A percentile compares a stretch with the other conserved stretches of the same genome.
Evolutionary conservation across 225 moss, liverwort and hornwort species (phyloP).

Genomic region (Takakia lepidozioides): DNA sequence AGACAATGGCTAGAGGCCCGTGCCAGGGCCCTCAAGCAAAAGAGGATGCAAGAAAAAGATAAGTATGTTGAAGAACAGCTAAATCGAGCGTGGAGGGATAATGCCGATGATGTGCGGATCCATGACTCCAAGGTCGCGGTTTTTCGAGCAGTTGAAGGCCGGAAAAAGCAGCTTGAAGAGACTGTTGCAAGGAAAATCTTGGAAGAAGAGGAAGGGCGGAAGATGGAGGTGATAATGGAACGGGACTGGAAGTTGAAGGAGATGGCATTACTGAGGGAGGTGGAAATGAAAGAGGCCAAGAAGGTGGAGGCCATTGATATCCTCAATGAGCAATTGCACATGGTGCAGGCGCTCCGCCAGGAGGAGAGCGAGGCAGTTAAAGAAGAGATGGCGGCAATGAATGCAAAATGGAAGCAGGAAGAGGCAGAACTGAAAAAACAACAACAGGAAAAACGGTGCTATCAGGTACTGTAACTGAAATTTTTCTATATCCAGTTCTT

Average conservation of each 20-base stretch:
- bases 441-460: conserved; percentile 49
- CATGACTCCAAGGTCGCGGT: conserved; percentile 89
- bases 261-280: conserved; percentile 58
- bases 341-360: conserved; percentile 57
- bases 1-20: conserved; percentile 88
- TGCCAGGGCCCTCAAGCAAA: conserved; percentile 77
- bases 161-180: conserved; percentile 76
- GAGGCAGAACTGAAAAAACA: conserved; percentile 42
- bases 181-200: conserved; percentile 61
- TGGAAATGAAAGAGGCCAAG: conserved; percentile 66
- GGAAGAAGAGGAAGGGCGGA: conserved; percentile 54
- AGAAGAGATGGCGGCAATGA: conserved; percentile 83
- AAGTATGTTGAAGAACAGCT: conserved; percentile 68
- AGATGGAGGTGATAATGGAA: conserved; percentile 63
- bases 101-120: conserved; percentile 74
- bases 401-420: conserved; percentile 72
- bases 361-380: conserved; percentile 79
- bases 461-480: conserved; percentile 38
- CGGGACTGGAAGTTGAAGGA: conserved; percentile 73
- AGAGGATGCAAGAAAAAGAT: conserved; percentile 52
- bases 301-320: conserved; percentile 78
- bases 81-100: conserved; percentile 84
- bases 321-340: conserved; percentile 62
- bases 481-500: too few species aligned
- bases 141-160: conserved; percentile 69